phyloP scores from a whole-genome alignment of 2,329 filamentous ascomycete genomes.

The Thielaviopsis populi region DNA sequence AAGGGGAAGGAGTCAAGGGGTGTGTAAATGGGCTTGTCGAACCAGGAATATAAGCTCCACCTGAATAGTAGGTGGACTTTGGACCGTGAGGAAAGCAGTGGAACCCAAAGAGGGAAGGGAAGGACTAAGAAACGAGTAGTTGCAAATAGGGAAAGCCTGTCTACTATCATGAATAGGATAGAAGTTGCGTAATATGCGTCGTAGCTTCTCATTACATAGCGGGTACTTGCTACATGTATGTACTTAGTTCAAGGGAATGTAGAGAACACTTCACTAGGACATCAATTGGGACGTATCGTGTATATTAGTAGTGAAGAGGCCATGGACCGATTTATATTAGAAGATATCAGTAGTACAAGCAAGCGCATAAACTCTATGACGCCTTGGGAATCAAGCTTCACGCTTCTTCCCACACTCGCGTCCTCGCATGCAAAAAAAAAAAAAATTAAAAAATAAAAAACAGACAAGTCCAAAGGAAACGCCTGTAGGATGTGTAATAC shows the following conservation, averaged over 20 bases:
- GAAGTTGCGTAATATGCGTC: not conserved
- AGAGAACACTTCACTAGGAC: no score
- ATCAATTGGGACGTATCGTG: no score
- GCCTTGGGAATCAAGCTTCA: not conserved
- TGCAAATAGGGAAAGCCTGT: not conserved
- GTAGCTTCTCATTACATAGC: no score
- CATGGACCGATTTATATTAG: not conserved
- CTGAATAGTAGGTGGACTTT: no score
- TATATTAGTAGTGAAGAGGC: not conserved
- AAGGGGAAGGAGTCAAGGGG: not conserved
- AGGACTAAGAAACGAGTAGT: not conserved
- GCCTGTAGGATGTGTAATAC: not conserved
- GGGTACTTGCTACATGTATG: not conserved
- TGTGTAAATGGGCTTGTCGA: not conserved
- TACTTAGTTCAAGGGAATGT: no score
- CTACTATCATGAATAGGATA: not conserved
- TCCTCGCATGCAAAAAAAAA: not conserved
- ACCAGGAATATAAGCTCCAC: no score
- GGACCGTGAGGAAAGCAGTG: no score
- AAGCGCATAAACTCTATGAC: not conserved
- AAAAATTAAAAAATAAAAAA: not conserved
- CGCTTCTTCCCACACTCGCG: not conserved
- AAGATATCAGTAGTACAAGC: conserved; percentile 1
- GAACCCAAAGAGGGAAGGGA: not conserved
- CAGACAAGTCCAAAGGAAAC: not conserved